A percentile compares a stretch with the other conserved stretches of the same genome.
These are phyloP conservation scores for Didymella pomorum DNA, from an alignment of 2,329 filamentous ascomycete species.

Conservation along the genomic window DNA sequence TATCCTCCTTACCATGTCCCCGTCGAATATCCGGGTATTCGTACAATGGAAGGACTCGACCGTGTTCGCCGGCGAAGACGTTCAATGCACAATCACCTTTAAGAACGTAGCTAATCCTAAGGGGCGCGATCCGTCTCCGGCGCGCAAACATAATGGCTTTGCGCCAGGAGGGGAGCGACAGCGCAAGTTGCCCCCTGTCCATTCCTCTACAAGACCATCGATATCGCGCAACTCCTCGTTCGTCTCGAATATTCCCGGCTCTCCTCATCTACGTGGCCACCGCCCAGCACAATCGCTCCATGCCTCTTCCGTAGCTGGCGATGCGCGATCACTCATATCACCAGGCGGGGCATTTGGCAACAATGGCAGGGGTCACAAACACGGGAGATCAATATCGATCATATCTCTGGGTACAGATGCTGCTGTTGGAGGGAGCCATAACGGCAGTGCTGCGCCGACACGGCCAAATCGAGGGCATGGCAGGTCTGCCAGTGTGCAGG, in stretches of 20 bases:
- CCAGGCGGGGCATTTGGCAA: constrained; percentile 32
- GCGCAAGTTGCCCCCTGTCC: constrained; percentile 50
- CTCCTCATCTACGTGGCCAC: constrained; percentile 63
- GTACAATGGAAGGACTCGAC: constrained; percentile 94
- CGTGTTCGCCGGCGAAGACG: constrained; percentile 94
- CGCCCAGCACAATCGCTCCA: constrained; percentile 71
- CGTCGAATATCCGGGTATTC: constrained; percentile 85
- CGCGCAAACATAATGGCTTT: constrained; percentile 49
- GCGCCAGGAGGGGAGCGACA: constrained; percentile 47
- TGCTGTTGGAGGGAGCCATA: constrained; percentile 41
- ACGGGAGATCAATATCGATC: constrained; percentile 60
- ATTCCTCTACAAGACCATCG: constrained; percentile 47
- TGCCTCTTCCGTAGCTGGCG: constrained; percentile 47
- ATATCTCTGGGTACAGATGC: constrained; percentile 58
- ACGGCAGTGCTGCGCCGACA: constrained; percentile 36
- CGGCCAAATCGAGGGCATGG: constrained; percentile 72
- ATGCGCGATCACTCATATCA: constrained; percentile 35
- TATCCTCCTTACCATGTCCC: constrained; percentile 45
- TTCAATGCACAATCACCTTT: constrained; percentile 96
- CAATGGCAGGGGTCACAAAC: constrained; percentile 43
- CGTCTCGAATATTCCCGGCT: constrained; percentile 38
- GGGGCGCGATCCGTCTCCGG: constrained; percentile 43
- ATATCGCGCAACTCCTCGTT: constrained; percentile 50
- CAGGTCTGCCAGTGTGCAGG: constrained; percentile 83
- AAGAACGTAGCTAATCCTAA: constrained; percentile 75